Conservation (phyloP, 73 alveolate genomes). For the Paramecium tetraurelia region DNA sequence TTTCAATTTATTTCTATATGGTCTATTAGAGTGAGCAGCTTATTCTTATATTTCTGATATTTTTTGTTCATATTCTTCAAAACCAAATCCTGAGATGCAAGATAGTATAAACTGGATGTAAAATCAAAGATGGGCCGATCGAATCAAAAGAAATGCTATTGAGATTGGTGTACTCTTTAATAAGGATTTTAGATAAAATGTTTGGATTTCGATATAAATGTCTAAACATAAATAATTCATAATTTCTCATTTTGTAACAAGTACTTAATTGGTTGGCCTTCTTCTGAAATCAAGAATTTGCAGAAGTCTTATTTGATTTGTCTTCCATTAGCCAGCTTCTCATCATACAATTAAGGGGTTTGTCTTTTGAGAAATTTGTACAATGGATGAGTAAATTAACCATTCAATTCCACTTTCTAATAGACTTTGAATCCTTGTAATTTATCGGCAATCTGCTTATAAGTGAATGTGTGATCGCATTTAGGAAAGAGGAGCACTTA, state of each 20-base stretch:
- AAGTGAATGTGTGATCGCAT: conserved; percentile 32
- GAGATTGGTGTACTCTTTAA: not conserved
- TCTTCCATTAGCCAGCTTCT: not conserved
- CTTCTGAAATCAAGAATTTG: conserved; percentile 27
- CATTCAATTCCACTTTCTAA: conserved; percentile 61
- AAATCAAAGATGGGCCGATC: conserved; percentile 17
- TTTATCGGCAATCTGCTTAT: not conserved
- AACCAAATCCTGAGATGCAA: not conserved
- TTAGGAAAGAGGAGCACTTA: conserved; percentile 46
- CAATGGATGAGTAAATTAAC: conserved; percentile 52
- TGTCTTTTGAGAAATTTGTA: conserved; percentile 52
- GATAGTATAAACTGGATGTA: not conserved
- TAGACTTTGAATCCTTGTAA: conserved; percentile 46
- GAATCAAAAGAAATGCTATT: not conserved
- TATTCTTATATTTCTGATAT: not conserved
- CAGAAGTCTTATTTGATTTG: conserved; percentile 48
- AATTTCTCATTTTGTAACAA: not conserved
- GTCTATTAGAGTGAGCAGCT: not conserved
- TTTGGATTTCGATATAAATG: conserved; percentile 16
- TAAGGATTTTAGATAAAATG: not conserved
- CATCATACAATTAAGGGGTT: conserved; percentile 35
- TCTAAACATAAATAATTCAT: not conserved
- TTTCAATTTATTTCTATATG: not conserved
- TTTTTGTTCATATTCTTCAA: not conserved
- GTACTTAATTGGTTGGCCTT: conserved; percentile 47